Base-by-base conservation (phyloP, 805 yeast species). In the Zygotorulaspora sp. region DNA sequence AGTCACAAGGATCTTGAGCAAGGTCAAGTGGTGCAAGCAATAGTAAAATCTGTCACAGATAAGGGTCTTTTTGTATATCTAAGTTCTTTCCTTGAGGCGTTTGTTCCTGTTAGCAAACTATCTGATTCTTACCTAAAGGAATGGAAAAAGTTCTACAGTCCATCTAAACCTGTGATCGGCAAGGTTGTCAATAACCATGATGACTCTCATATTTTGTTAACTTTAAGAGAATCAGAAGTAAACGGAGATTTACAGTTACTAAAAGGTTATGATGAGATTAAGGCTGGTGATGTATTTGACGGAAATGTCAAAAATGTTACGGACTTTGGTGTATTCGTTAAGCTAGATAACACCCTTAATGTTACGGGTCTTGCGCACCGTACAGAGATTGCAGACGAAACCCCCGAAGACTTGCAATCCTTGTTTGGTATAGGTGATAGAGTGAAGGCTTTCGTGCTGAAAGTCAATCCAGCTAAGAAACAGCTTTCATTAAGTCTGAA, bases 281-380 rank as follows among this genome's bases (percentile, higher is more conserved):
- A 75, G 40, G 78, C 71, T 35, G 95, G 84, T 38, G 84, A 81
- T 18, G 65, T 80, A 20, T 77, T 68, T 49, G 90, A 83, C 55
- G 98, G 96, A 57, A 65, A 79, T 2, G 81, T 90, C 30, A 80
- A 76, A 57, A 75, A 75, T 44, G 84, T 80, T 16, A 79, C 88
- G 22, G 95, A 85, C 32, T 90, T 80, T 57, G 98, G 98, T 67
- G 95, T 87, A 3, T 90, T 90, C 56, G 83, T 90, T 35, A 80
- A 77, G 45, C 68, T 90, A 38, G 88, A 81, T 48, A 84, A 82
- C 30, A 80, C 92, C 27, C 65, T 75, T 38, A 77, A 77, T 52
- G 71, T 88, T 41, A 77, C 83, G 53, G 98, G 97, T 40, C 73
- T 90, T 48, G 88, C 96, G 50, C 97, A 90, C 57, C 80, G 74